These are phyloP conservation scores for Phytophthora vignae DNA, from an alignment of 352 stramenopile species.

Conservation along the genomic window DNA sequence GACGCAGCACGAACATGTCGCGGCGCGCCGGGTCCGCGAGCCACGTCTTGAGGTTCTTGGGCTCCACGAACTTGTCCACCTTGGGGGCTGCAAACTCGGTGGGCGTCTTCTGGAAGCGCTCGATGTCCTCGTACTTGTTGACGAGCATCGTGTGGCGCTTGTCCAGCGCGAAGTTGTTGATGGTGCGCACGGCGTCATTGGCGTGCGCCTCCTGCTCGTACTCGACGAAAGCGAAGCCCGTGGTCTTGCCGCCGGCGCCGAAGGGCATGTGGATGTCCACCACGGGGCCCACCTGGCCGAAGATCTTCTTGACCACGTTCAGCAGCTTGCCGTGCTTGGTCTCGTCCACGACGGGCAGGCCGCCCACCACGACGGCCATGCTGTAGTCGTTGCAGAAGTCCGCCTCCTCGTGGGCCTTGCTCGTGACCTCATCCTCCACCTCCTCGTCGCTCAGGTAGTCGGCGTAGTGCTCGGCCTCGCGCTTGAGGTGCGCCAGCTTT, in stretches of 20 bases:
- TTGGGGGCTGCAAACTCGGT: slow-evolving; percentile 85
- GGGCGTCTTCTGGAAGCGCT: slow-evolving; percentile 78
- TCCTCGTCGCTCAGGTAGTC: slow-evolving; percentile 89
- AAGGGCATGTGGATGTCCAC: slow-evolving; percentile 88
- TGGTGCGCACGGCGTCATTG: slow-evolving; percentile 82
- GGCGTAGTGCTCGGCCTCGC: slow-evolving; percentile 77
- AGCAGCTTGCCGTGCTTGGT: slow-evolving; percentile 87
- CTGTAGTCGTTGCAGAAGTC: slow-evolving; percentile 86
- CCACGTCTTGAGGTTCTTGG: slow-evolving; percentile 94
- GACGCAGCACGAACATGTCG: slow-evolving; percentile 96
- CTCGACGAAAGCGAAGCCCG: slow-evolving; percentile 85
- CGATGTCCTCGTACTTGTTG: slow-evolving; percentile 91
- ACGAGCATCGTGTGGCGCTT: slow-evolving; percentile 97
- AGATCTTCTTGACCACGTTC: slow-evolving; percentile 89
- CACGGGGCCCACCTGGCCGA: slow-evolving; percentile 80
- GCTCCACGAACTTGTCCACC: slow-evolving; percentile 89
- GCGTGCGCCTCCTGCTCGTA: slow-evolving; percentile 81
- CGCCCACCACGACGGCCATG: slow-evolving; percentile 82
- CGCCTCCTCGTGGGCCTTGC: slow-evolving; percentile 73
- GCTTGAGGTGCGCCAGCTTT: slow-evolving; percentile 73
- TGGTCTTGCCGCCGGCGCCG: slow-evolving; percentile 60
- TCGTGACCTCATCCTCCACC: slow-evolving; percentile 64
- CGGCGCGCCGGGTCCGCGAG: slow-evolving; percentile 91
- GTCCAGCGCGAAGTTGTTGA: slow-evolving; percentile 94
- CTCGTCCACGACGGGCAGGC: slow-evolving; percentile 76